Percentiles rank a stretch among this genome's conserved stretches.
These are phyloP conservation scores for Hyphopichia khmerensis DNA, from an alignment of 1,139 yeast species.

Conservation along the genomic window DNA sequence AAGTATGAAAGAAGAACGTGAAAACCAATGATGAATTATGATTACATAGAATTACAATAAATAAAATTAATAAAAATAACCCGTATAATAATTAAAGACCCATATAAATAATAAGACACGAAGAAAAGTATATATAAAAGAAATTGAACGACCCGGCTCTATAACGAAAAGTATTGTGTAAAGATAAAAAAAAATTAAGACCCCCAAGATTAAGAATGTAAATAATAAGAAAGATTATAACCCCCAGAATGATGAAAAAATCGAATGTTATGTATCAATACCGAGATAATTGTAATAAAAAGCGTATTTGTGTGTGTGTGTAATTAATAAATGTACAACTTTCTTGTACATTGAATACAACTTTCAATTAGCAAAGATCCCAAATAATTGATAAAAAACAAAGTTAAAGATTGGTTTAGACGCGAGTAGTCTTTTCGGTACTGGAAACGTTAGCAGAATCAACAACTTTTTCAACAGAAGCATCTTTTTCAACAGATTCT, in stretches of 20 bases:
- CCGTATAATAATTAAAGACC: slow-evolving; percentile 3
- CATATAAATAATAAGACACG: not conserved
- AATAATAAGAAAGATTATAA: not conserved
- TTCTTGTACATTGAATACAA: not conserved
- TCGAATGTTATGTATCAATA: not conserved
- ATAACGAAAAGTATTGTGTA: not conserved
- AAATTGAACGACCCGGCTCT: slow-evolving; percentile 6
- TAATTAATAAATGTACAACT: not conserved
- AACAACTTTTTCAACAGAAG: slow-evolving; percentile 1
- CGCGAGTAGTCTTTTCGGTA: not conserved
- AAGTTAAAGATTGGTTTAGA: not conserved
- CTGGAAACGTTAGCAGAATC: not conserved
- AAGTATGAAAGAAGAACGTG: not conserved
- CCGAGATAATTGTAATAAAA: no score
- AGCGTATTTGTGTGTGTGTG: slow-evolving; percentile 4
- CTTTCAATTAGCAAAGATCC: no score
- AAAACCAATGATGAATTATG: no score
- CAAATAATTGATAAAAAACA: no score
- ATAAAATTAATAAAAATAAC: not conserved
- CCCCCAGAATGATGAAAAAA: not conserved
- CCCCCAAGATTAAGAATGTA: not conserved
- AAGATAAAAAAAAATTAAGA: slow-evolving; percentile 1
- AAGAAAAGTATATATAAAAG: not conserved
- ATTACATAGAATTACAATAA: not conserved
- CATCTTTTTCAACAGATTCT: slow-evolving; percentile 1